Percentiles rank a stretch among this genome's conserved stretches.
phyloP scores from a whole-genome alignment of 1,139 yeast species.

The Sugiyamaella xylanicola region DNA sequence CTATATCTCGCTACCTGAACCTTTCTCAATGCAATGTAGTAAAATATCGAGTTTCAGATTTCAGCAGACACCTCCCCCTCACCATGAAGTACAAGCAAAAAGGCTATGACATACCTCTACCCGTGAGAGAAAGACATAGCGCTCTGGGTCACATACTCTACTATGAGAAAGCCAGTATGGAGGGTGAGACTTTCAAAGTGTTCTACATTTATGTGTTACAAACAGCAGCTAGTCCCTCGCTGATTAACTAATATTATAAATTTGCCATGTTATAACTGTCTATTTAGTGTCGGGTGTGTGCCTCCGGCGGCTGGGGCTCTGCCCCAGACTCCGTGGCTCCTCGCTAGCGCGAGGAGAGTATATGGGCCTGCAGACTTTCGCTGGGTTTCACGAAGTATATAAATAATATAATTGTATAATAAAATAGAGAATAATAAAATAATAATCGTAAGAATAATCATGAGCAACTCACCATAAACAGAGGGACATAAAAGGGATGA shows the following conservation, averaged over 20 bases:
- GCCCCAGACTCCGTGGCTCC: neutral
- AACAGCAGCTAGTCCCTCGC: neutral
- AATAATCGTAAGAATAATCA: slow-evolving; percentile 4
- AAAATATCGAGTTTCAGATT: neutral
- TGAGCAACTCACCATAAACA: neutral
- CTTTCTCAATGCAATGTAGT: neutral
- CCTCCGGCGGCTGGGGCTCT: neutral
- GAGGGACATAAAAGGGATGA: neutral
- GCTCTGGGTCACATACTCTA: neutral
- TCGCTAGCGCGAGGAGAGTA: neutral
- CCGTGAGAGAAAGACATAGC: neutral
- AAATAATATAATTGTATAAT: slow-evolving; percentile 3
- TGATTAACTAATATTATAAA: no score
- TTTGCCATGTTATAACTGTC: neutral
- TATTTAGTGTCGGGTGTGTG: no score
- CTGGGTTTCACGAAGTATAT: no score
- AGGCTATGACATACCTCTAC: neutral
- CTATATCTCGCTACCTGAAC: neutral
- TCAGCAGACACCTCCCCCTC: neutral
- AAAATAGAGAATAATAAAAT: slow-evolving; percentile 11
- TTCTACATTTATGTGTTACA: neutral
- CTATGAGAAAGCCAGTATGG: neutral
- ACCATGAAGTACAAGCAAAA: neutral
- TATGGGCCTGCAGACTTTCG: no score
- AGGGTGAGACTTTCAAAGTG: neutral